A percentile compares a stretch with the other conserved stretches of the same genome.
Evolutionary conservation across 371 early-diverging fungal genomes (phyloP).

Genomic region (Smittium culicis): DNA sequence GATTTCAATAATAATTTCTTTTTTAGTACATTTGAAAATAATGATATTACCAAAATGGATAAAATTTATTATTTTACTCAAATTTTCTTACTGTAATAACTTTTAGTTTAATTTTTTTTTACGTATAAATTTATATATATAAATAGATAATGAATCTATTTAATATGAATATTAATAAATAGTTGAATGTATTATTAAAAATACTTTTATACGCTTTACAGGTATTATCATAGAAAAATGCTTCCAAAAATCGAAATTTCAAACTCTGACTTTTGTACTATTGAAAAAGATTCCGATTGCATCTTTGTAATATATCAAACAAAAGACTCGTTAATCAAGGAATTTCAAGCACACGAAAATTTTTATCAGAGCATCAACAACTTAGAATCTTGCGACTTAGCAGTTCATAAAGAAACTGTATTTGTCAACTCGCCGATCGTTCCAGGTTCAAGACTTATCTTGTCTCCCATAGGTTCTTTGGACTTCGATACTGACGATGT

Average conservation of each 20-base stretch:
- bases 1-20: no score
- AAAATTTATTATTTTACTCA: no score
- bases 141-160: no score
- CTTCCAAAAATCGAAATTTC: not conserved
- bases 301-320: not conserved
- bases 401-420: not conserved
- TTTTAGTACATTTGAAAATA: no score
- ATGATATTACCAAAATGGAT: no score
- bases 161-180: no score
- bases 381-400: not conserved
- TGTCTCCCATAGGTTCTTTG: constrained; percentile 57
- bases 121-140: no score
- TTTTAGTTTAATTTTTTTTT: no score
- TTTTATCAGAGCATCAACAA: no score
- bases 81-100: no score
- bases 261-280: not conserved
- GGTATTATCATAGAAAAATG: not conserved
- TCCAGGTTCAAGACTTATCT: constrained; percentile 45
- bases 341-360: not conserved
- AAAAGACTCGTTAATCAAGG: not conserved
- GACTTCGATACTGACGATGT: constrained; percentile 68
- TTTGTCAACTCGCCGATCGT: constrained; percentile 10
- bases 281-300: not conserved
- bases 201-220: no score
- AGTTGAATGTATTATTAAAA: no score